Base-by-base conservation (phyloP, 495 filamentous ascomycete species). In the Elaphomyces granulatus region DNA sequence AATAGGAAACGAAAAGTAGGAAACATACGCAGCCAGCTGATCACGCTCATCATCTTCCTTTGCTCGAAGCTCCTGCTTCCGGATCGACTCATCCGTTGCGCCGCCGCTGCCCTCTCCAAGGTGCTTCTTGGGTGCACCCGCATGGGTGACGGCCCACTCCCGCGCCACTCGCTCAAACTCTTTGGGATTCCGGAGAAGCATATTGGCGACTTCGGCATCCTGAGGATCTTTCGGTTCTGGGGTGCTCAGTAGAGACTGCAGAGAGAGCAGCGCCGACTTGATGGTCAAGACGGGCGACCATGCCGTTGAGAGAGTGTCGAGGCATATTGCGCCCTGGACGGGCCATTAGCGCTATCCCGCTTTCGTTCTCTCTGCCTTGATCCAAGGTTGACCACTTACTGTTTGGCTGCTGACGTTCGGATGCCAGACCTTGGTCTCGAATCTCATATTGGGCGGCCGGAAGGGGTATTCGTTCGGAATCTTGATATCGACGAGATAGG, bases 231-330 rank as follows among this genome's bases (percentile, higher is more conserved):
- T 90, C 6, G 90, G 90, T 59, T 98, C 90, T 1, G 90, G 90
- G 8, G 82, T 82, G 61, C 81, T 84, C 49, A 98, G 81, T 8
- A 98, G 76, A 33, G 83, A 88, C 56, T 95, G 88, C 14, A 98
- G 66, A 10, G 87, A 94, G 38, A 96, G 71, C 18, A 98, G 73
- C 20, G 92, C 83, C 36, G 85, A 90, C 64, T 95, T 96, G 55
- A 98, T 87, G 1, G 87, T 98, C 34, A 94, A 72, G 10, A 96
- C 86, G 0, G 90, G 90, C 4, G 86, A 90, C 90, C 90, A 98
- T 44, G 81, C 83, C 21, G 73, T 65, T 9, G 83, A 80, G 14
- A 98, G 74, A 0, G 87, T 98, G 52, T 98, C 90, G 34, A 98
- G 80, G 56, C 90, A 98, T 54, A 98, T 98, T 15, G 90, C 92